Base-by-base conservation (phyloP, 2,329 filamentous ascomycete genomes). In the Claviceps fusiformis region DNA sequence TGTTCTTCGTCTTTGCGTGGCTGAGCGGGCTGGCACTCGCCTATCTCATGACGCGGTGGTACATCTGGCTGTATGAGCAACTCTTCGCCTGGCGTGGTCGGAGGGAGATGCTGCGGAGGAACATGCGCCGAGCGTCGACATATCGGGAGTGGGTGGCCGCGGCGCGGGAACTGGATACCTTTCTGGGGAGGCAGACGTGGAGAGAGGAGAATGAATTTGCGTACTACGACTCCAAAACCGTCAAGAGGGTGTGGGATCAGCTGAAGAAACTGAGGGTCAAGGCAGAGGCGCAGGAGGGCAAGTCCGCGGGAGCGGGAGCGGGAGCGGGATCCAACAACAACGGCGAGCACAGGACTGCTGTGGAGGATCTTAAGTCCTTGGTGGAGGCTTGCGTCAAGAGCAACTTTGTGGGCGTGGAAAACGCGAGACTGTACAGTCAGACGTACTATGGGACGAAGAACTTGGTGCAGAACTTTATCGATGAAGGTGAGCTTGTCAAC, bases 361-460 rank as follows among this genome's bases (percentile, higher is more conserved):
- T 89, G 3, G 86, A 92, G 59, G 89, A 93, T 54, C 75, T 98
- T 54, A 85, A 83, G 58, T 78, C 79, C 0, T 71, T 97, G 57
- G 75, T 95, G 24, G 89, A 95, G 72, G 89, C 88, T 15, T 97
- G 91, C 67, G 86, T 96, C 62, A 98, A 96, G 78, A 95, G 91
- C 70, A 97, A 98, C 66, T 98, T 97, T 70, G 89, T 89, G 19
- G 93, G 93, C 0, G 85, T 95, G 15, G 93, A 98, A 69, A 97
- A 95, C 63, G 83, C 92, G 10, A 81, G 89, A 54, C 73, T 98
- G n/a, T 98, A 98, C 68, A 95, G 89, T 63, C 91, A 97, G 72
- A 95, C 92, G 3, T 98, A 98, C 67, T 95, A 90, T 62, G 93
- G 93, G 37, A 97, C 93, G n/a, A 98, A 98, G 70, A 82, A 93